phyloP scores from a whole-genome alignment of 2,329 filamentous ascomycete species.

The Monilinia fructicola region DNA sequence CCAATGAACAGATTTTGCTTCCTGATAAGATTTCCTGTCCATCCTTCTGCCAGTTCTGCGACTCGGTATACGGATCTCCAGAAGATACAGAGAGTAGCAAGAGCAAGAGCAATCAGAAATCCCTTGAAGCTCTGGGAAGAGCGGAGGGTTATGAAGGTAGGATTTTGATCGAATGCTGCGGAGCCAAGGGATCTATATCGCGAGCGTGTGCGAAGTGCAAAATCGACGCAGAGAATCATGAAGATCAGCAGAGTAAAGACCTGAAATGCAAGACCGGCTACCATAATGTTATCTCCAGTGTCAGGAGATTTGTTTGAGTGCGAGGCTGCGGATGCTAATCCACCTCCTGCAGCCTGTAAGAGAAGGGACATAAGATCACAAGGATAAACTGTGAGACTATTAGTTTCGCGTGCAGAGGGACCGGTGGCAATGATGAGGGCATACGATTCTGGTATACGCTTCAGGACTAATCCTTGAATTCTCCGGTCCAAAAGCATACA shows the following conservation, averaged over 20 bases:
- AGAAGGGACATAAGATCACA: conserved; percentile 62
- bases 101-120: conserved; percentile 40
- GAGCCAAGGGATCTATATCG: conserved; percentile 42
- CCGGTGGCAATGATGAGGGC: conserved; percentile 39
- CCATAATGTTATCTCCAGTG: conserved; percentile 60
- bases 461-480: conserved; percentile 50
- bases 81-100: conserved; percentile 57
- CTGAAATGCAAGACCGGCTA: conserved; percentile 63
- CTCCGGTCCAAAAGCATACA: conserved; percentile 49
- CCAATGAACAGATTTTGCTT: conserved; percentile 38
- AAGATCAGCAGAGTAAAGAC: conserved; percentile 54
- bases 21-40: conserved; percentile 42
- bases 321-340: conserved; percentile 52
- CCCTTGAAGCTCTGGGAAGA: conserved; percentile 32
- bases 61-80: conserved; percentile 58
- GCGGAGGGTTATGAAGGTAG: conserved; percentile 26
- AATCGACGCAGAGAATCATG: conserved; percentile 48
- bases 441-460: conserved; percentile 51
- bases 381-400: conserved; percentile 53
- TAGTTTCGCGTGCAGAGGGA: conserved; percentile 25
- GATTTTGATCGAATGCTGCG: conserved; percentile 31
- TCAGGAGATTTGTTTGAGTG: conserved; percentile 42
- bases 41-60: conserved; percentile 51
- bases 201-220: conserved; percentile 30
- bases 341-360: conserved; percentile 62